Evolutionary conservation across 129 eudicot species (phyloP).

Genomic region (Tagetes patula): DNA sequence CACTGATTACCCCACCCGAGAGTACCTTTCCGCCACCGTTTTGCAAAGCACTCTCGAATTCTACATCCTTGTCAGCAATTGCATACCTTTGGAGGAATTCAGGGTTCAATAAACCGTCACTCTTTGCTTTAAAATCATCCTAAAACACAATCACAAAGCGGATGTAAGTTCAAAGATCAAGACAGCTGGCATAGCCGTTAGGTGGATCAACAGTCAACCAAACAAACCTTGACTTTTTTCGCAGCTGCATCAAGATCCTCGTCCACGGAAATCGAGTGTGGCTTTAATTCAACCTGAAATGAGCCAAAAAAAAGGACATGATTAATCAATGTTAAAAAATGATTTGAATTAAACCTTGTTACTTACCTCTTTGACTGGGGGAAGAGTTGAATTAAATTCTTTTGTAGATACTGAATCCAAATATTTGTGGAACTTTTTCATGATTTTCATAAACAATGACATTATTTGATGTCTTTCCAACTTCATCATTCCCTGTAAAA

Average conservation of each 20-base stretch:
- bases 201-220: not conserved
- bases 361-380: constrained; percentile 70
- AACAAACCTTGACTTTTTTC: constrained; percentile 71
- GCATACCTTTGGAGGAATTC: constrained; percentile 73
- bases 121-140: constrained; percentile 69
- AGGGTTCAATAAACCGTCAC: constrained; percentile 53
- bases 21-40: constrained; percentile 56
- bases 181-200: not conserved
- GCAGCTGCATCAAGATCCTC: constrained; percentile 91
- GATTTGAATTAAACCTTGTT: not conserved
- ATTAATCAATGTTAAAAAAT: not conserved
- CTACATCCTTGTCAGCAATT: constrained; percentile 66
- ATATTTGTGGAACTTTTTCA: constrained; percentile 79
- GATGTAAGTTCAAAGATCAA: constrained; percentile 6
- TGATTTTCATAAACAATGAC: constrained; percentile 60
- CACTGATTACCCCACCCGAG: constrained; percentile 65
- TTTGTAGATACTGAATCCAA: constrained; percentile 48
- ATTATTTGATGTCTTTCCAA: constrained; percentile 72
- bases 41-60: constrained; percentile 73
- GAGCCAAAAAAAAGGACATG: not conserved
- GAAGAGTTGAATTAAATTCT: constrained; percentile 54
- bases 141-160: constrained; percentile 20
- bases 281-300: constrained; percentile 57
- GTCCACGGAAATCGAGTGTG: constrained; percentile 67
- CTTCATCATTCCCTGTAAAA: constrained; percentile 66